Percentiles rank a stretch among this genome's conserved stretches.
These are phyloP conservation scores for Chalaropsis thielavioides DNA, from an alignment of 2,329 filamentous ascomycete species.

Conservation along the genomic window DNA sequence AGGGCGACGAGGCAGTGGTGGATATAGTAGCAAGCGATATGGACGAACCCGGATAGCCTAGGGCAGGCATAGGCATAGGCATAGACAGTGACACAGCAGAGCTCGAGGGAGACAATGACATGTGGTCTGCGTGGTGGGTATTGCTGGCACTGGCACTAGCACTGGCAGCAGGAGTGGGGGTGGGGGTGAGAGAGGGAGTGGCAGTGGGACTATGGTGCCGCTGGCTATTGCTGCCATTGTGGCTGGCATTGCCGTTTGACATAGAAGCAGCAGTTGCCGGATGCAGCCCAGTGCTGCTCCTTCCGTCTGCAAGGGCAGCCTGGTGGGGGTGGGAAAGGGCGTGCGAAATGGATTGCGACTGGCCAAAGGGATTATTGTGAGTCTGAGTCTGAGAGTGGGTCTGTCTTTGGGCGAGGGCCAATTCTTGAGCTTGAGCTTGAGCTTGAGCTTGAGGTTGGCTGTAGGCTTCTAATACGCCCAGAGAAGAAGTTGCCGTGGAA, in stretches of 20 bases:
- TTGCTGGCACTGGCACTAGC: background rate
- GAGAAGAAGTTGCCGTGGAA: background rate
- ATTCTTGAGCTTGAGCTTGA: no score
- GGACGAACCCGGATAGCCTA: background rate
- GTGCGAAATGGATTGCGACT: background rate
- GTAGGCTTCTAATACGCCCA: no score
- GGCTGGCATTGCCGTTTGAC: background rate
- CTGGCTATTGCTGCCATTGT: background rate
- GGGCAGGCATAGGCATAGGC: background rate
- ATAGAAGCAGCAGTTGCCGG: background rate
- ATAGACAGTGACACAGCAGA: background rate
- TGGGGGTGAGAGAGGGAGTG: no score
- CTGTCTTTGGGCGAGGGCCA: background rate
- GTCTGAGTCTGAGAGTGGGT: background rate
- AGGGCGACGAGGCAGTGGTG: background rate
- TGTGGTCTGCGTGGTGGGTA: background rate
- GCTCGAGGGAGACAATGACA: background rate
- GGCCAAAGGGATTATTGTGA: background rate
- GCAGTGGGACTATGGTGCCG: no score
- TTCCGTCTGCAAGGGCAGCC: background rate
- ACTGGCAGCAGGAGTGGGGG: background rate
- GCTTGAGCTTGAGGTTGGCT: no score
- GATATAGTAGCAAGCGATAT: background rate
- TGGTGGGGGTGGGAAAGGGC: background rate
- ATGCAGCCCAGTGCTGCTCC: slow-evolving; percentile 3